A percentile compares a stretch with the other conserved stretches of the same genome.
These are phyloP conservation scores for Aphanoascus verrucosus DNA, from an alignment of 2,329 filamentous ascomycete genomes.

Conservation along the genomic window DNA sequence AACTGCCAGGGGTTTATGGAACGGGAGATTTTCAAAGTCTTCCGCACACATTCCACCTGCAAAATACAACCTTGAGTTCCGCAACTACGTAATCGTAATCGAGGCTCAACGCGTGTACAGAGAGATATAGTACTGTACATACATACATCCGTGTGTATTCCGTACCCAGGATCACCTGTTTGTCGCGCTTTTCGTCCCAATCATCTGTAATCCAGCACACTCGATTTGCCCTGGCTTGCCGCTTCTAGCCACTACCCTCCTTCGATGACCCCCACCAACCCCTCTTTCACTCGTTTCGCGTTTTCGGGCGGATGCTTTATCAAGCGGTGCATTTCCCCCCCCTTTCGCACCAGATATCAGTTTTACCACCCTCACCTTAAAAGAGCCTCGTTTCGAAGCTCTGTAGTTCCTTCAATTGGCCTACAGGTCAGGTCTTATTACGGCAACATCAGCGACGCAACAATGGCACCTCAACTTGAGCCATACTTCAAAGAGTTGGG, in stretches of 20 bases:
- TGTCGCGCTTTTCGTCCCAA: neutral
- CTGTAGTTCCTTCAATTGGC: neutral
- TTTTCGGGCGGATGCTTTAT: neutral
- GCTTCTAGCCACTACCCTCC: conserved; percentile 6
- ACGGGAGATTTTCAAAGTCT: too few species aligned
- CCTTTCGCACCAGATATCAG: neutral
- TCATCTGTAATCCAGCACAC: neutral
- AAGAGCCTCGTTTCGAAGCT: neutral
- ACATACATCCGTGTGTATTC: too few species aligned
- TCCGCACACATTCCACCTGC: too few species aligned
- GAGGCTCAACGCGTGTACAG: too few species aligned
- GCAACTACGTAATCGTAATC: too few species aligned
- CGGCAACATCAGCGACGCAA: conserved; percentile 41
- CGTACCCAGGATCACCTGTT: neutral
- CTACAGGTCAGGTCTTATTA: conserved; percentile 28
- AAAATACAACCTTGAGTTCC: too few species aligned
- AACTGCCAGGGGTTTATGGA: too few species aligned
- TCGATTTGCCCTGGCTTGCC: conserved; percentile 5
- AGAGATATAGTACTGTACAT: too few species aligned
- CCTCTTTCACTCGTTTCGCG: neutral
- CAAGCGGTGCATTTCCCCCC: conserved; percentile 1
- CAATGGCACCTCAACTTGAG: conserved; percentile 85
- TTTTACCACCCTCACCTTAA: neutral
- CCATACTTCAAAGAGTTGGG: conserved; percentile 70
- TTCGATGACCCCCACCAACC: conserved; percentile 7